phyloP scores from a whole-genome alignment of 2,329 filamentous ascomycete species.

The Camillea tinctor region DNA sequence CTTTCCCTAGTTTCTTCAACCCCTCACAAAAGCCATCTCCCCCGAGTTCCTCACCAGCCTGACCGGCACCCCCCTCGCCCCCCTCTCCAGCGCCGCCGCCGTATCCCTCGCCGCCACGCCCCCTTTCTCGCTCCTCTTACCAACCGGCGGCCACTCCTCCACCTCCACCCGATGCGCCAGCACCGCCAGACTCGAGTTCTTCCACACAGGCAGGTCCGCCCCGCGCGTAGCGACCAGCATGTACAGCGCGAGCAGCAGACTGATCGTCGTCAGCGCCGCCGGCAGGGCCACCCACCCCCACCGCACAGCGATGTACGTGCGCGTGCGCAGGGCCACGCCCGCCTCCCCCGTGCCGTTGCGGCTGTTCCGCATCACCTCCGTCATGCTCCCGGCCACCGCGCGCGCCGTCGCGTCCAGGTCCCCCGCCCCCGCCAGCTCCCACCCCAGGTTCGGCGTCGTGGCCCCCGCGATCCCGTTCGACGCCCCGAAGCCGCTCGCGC shows the following conservation, averaged over 20 bases:
- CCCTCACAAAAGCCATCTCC: background rate
- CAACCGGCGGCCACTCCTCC: background rate
- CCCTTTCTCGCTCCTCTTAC: background rate
- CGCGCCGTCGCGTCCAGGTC: slow-evolving; percentile 2
- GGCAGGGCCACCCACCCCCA: slow-evolving; percentile 12
- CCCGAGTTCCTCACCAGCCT: background rate
- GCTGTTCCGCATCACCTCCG: slow-evolving; percentile 3
- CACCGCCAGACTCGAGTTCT: slow-evolving; percentile 9
- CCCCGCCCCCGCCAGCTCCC: slow-evolving; percentile 3
- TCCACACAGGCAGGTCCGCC: slow-evolving; percentile 1
- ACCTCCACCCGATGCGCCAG: slow-evolving; percentile 7
- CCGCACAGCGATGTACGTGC: slow-evolving; percentile 9
- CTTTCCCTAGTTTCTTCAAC: background rate
- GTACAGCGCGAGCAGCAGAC: background rate
- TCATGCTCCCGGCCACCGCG: slow-evolving; percentile 7
- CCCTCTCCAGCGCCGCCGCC: background rate
- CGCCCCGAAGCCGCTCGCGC: background rate
- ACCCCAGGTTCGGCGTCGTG: slow-evolving; percentile 4
- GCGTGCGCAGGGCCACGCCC: background rate
- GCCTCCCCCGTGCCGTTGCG: slow-evolving; percentile 1
- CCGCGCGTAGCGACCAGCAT: background rate
- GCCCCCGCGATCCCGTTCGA: background rate
- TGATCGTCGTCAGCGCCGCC: slow-evolving; percentile 5
- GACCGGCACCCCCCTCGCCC: background rate
- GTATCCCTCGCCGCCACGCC: no score